phyloP scores from a whole-genome alignment of 2,329 filamentous ascomycete genomes.

The Phyllosticta citribraziliensis region DNA sequence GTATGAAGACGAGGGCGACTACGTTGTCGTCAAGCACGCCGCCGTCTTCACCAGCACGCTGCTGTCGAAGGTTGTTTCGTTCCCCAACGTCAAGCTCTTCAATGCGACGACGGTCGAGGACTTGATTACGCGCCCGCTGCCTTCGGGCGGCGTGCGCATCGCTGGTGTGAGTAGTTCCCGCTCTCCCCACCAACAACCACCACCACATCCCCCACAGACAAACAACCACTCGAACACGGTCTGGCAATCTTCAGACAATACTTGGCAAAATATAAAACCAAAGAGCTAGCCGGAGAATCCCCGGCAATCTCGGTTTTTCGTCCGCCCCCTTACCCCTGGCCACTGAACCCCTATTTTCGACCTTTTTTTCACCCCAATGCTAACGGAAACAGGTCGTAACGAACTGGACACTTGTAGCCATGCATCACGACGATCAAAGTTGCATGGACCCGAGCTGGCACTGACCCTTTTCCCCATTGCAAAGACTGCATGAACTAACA shows the following conservation, averaged over 20 bases:
- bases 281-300: too few species aligned
- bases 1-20: slow-evolving; percentile 80
- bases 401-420: slow-evolving; percentile 87
- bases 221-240: too few species aligned
- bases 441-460: slow-evolving; percentile 97
- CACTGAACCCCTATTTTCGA: not conserved
- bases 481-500: too few species aligned
- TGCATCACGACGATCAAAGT: slow-evolving; percentile 80
- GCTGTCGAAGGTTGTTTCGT: slow-evolving; percentile 68
- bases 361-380: not conserved
- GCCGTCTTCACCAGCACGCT: slow-evolving; percentile 86
- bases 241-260: too few species aligned
- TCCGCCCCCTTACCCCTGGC: not conserved
- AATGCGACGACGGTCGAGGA: slow-evolving; percentile 91
- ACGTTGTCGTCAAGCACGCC: slow-evolving; percentile 89
- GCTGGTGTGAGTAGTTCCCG: slow-evolving; percentile 49
- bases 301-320: too few species aligned
- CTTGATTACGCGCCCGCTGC: slow-evolving; percentile 65
- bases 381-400: slow-evolving; percentile 57
- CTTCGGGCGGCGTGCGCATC: slow-evolving; percentile 51
- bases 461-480: too few species aligned
- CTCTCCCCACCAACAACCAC: not conserved
- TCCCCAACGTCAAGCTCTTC: slow-evolving; percentile 93
- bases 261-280: too few species aligned
- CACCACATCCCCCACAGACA: too few species aligned